These are phyloP conservation scores for Pyrus bretschneideri DNA, from an alignment of 306 rosid genomes.

Conservation along the genomic window DNA sequence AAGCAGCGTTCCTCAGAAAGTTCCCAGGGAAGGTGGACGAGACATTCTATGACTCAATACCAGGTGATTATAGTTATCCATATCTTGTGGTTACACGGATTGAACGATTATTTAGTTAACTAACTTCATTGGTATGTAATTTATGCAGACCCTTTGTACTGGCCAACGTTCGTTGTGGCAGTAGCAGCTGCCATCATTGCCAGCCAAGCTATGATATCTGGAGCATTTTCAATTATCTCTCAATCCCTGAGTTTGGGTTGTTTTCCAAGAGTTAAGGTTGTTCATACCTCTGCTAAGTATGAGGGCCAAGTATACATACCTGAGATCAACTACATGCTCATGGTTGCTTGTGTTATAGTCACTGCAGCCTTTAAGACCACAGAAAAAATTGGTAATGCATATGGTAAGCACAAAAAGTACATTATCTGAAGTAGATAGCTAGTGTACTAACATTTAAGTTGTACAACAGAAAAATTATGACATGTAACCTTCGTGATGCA, in stretches of 20 bases:
- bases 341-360: conserved; percentile 59
- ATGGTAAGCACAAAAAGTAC: conserved; percentile 32
- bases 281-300: conserved; percentile 66
- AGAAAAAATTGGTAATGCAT: conserved; percentile 68
- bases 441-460: neutral
- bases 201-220: conserved; percentile 88
- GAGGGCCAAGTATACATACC: conserved; percentile 82
- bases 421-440: neutral
- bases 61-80: conserved; percentile 18
- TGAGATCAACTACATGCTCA: conserved; percentile 61
- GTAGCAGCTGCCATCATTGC: conserved; percentile 76
- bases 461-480: neutral
- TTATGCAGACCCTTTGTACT: conserved; percentile 50
- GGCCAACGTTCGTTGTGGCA: conserved; percentile 84
- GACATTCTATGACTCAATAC: conserved; percentile 49
- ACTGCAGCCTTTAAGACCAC: conserved; percentile 63
- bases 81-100: neutral
- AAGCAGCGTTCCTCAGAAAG: conserved; percentile 60
- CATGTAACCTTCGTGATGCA: conserved; percentile 7
- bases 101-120: neutral
- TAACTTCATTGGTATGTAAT: neutral
- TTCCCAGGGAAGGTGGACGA: conserved; percentile 26
- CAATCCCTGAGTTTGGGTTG: conserved; percentile 69
- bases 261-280: conserved; percentile 73
- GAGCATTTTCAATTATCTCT: conserved; percentile 66